Evolutionary conservation across 148 eudicot species (phyloP).

Genomic region (Bassia scoparia): DNA sequence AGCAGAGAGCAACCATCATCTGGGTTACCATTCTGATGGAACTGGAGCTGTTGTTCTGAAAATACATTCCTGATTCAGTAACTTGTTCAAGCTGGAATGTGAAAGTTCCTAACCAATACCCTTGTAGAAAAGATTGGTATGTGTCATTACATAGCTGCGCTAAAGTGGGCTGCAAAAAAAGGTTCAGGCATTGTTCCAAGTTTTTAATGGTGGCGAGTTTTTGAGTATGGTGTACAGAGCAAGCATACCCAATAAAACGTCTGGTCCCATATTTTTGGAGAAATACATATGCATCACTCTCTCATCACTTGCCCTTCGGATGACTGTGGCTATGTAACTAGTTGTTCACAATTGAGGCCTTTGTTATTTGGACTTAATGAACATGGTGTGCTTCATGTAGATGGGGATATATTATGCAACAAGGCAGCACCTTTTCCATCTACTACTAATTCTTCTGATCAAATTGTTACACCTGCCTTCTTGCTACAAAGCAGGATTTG

Average conservation of each 20-base stretch:
- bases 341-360: slow-evolving; percentile 36
- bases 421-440: slow-evolving; percentile 76
- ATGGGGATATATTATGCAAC: slow-evolving; percentile 68
- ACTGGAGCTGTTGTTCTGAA: slow-evolving; percentile 60
- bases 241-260: slow-evolving; percentile 33
- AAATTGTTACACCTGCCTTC: slow-evolving; percentile 61
- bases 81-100: slow-evolving; percentile 82
- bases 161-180: slow-evolving; percentile 42
- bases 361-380: slow-evolving; percentile 83
- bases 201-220: slow-evolving; percentile 65
- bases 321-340: slow-evolving; percentile 51
- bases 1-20: slow-evolving; percentile 31
- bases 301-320: slow-evolving; percentile 84
- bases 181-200: slow-evolving; percentile 68
- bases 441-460: slow-evolving; percentile 66
- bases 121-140: slow-evolving; percentile 50
- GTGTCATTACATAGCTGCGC: slow-evolving; percentile 46
- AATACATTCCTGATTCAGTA: slow-evolving; percentile 55
- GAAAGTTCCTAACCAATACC: slow-evolving; percentile 36
- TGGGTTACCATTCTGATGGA: slow-evolving; percentile 66
- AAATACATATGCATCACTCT: slow-evolving; percentile 43
- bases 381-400: slow-evolving; percentile 62
- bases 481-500: slow-evolving; percentile 88
- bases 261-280: slow-evolving; percentile 38
- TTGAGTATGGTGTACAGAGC: slow-evolving; percentile 49